These are phyloP conservation scores for Russula compacta DNA, from an alignment of 768 basidiomycete genomes.

Conservation along the genomic window DNA sequence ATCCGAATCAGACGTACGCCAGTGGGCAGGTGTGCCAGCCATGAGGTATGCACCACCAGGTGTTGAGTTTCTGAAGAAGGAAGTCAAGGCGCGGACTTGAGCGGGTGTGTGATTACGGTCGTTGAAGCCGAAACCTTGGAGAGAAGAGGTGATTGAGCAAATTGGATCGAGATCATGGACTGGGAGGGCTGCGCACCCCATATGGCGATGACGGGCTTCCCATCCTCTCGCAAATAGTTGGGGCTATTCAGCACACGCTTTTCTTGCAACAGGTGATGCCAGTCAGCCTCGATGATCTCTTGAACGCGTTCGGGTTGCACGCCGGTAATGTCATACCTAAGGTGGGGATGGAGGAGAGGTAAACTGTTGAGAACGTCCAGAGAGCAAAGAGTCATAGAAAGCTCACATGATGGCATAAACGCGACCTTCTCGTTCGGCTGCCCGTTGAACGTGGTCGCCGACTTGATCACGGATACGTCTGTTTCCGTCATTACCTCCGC, in stretches of 20 bases:
- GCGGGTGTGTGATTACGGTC: conserved; percentile 53
- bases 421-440: conserved; percentile 71
- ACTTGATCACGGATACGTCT: conserved; percentile 63
- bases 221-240: conserved; percentile 62
- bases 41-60: conserved; percentile 71
- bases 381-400: background rate
- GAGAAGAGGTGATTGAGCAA: background rate
- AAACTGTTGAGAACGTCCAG: background rate
- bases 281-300: conserved; percentile 58
- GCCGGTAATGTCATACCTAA: conserved; percentile 77
- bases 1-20: conserved; percentile 65
- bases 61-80: conserved; percentile 49
- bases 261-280: conserved; percentile 57
- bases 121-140: conserved; percentile 60
- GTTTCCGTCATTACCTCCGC: conserved; percentile 43
- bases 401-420: conserved; percentile 80
- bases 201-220: conserved; percentile 59
- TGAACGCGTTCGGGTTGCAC: conserved; percentile 65
- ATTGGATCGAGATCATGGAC: background rate
- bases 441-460: conserved; percentile 59
- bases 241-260: conserved; percentile 60
- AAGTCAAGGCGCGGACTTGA: conserved; percentile 44
- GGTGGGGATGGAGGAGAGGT: background rate
- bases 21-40: conserved; percentile 61
- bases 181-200: conserved; percentile 42